phyloP scores from a whole-genome alignment of 2,329 filamentous ascomycete genomes.

The Xylaria arbuscula region DNA sequence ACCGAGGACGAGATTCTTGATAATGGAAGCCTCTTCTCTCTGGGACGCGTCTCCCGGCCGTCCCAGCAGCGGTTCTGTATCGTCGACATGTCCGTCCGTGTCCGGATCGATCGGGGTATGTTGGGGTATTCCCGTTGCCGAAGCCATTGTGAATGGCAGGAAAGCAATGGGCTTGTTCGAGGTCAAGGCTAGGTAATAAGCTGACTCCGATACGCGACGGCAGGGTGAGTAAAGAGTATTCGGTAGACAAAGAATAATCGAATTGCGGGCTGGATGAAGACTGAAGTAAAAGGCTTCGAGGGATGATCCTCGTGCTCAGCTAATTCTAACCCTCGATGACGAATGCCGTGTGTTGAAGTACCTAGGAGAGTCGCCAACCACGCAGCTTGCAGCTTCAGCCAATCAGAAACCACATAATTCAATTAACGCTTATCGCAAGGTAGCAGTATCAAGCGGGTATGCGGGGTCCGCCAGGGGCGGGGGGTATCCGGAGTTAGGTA shows the following conservation, averaged over 20 bases:
- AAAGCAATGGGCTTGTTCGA: constrained; percentile 30
- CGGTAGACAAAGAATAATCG: not conserved
- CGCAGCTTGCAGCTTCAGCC: constrained; percentile 28
- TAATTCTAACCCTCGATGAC: constrained; percentile 45
- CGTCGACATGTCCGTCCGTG: constrained; percentile 53
- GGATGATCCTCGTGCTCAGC: constrained; percentile 27
- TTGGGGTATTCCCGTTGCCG: constrained; percentile 74
- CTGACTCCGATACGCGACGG: constrained; percentile 1
- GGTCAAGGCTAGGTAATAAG: not conserved
- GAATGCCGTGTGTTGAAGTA: constrained; percentile 39
- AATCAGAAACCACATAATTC: constrained; percentile 30
- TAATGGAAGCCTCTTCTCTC: constrained; percentile 69
- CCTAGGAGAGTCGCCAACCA: constrained; percentile 15
- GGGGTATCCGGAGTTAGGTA: constrained; percentile 10
- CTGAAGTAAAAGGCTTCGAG: constrained; percentile 18
- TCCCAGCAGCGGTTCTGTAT: constrained; percentile 78
- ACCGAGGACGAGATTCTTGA: constrained; percentile 81
- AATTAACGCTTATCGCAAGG: constrained; percentile 4
- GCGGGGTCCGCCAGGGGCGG: constrained; percentile 24
- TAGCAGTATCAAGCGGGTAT: constrained; percentile 4
- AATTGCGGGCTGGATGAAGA: not conserved
- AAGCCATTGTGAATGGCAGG: constrained; percentile 66
- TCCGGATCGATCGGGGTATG: constrained; percentile 53
- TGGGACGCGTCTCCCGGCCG: constrained; percentile 79
- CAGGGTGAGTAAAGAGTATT: constrained; percentile 5